phyloP scores from a whole-genome alignment of 2,329 filamentous ascomycete genomes.

The Apiospora rasikravindrae region DNA sequence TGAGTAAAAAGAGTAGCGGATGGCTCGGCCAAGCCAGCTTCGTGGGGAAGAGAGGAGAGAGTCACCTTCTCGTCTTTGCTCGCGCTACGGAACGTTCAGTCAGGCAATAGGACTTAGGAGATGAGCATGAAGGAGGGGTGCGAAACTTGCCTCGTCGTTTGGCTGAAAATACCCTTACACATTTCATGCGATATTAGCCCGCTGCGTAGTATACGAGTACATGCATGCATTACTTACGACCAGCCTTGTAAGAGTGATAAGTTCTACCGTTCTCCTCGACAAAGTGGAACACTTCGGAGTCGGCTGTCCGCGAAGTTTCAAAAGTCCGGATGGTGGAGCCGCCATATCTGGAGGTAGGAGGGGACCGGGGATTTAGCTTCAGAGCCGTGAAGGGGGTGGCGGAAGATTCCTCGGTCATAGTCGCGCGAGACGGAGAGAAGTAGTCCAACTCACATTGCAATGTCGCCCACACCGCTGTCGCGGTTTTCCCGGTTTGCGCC shows the following conservation, averaged over 20 bases:
- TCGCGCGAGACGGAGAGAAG: conserved; percentile 2
- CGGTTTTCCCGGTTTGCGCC: not conserved
- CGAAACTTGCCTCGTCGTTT: conserved; percentile 23
- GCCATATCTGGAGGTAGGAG: not conserved
- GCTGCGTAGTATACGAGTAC: not conserved
- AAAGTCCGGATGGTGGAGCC: conserved; percentile 18
- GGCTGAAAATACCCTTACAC: conserved; percentile 22
- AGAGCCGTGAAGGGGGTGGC: not conserved
- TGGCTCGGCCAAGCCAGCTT: not conserved
- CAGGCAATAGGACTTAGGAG: not conserved
- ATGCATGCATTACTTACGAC: conserved; percentile 21
- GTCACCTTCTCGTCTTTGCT: conserved; percentile 13
- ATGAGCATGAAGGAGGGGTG: not conserved
- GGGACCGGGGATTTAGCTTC: conserved; percentile 10
- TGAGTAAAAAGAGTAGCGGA: not conserved
- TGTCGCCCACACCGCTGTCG: not conserved
- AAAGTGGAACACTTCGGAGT: conserved; percentile 23
- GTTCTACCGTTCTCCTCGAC: conserved; percentile 26
- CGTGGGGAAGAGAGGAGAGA: not conserved
- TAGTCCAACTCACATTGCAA: not conserved
- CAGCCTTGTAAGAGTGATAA: conserved; percentile 26
- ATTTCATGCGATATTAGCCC: not conserved
- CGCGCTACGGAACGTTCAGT: conserved; percentile 9
- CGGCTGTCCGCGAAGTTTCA: conserved; percentile 21
- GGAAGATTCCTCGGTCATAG: not conserved